These are phyloP conservation scores for Blastobotrys indianensis DNA, from an alignment of 1,139 yeast genomes.

Conservation along the genomic window DNA sequence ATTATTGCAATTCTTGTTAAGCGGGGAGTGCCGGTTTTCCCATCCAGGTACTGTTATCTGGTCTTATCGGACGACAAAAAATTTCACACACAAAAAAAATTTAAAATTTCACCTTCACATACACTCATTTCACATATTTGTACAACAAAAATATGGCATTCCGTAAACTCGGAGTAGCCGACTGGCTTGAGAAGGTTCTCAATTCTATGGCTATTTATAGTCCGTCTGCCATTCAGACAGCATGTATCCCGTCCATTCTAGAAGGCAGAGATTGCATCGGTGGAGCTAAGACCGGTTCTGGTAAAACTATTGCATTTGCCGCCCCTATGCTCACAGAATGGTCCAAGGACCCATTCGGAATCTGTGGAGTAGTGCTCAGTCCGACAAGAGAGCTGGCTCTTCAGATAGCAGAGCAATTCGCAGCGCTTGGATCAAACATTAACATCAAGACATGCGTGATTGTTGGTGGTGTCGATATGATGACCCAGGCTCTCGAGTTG, in stretches of 20 bases:
- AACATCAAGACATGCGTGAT: constrained; percentile 73
- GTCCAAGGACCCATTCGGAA: constrained; percentile 93
- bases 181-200: constrained; percentile 81
- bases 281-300: constrained; percentile 97
- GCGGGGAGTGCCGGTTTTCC: background rate
- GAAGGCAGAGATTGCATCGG: constrained; percentile 90
- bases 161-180: constrained; percentile 65
- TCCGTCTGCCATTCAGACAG: constrained; percentile 83
- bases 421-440: constrained; percentile 87
- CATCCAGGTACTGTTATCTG: background rate
- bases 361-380: constrained; percentile 80
- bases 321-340: constrained; percentile 92
- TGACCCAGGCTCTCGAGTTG: constrained; percentile 73
- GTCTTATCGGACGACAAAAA: constrained; percentile 4
- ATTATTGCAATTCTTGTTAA: too few species aligned
- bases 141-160: constrained; percentile 36
- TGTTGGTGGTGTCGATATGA: constrained; percentile 94
- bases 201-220: constrained; percentile 70
- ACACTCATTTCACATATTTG: background rate
- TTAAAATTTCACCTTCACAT: constrained; percentile 1
- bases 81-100: background rate
- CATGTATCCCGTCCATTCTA: constrained; percentile 83
- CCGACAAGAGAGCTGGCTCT: constrained; percentile 95
- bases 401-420: constrained; percentile 94
- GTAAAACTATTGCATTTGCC: constrained; percentile 96